Evolutionary conservation across 352 stramenopile genomes (phyloP), one percentile per base, ranked within the genome.

Genomic region (Saprolegnia diclina): DNA sequence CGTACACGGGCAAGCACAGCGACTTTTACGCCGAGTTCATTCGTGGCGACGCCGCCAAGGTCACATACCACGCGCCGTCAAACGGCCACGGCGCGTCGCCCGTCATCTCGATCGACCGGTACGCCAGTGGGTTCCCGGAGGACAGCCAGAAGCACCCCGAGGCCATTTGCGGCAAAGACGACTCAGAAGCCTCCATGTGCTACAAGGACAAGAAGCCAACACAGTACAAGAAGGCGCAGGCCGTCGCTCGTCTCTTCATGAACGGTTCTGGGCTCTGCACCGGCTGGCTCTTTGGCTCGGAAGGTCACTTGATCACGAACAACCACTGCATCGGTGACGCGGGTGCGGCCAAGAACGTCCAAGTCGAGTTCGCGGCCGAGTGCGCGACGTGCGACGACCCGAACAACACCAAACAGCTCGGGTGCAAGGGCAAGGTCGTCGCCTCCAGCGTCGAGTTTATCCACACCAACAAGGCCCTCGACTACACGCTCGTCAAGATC

Each of bases 341-440:
- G 11, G 56, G 50, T 18, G 42, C 4, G 73, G 32, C 64, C 73
- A 29, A 35, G 13, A 69, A 78, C n/a, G 70, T 72, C 10, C 56
- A 72, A 0, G 78, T 87, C 14, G 75, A 83, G 26, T 88, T 91
- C 50, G 83, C 83, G 73, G 81, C 78, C 18, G 83, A 91, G 64
- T 78, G 76, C 4, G 77, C 76, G 56, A 76, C 52, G 9, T 88
- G 79, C 72, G 61, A 71, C 13, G 73, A 77, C 19, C n/a, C 32
- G 21, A 72, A 75, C 5, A 77, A 63, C 21, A 77, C 72, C 24
- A 79, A 77, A 19, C 66, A 80, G 63, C 71, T 74, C 22, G 64
- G 66, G 13, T 67, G 61, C 40, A 16, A 22, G 32, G 81, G 83
- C 3, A 67, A 77, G 57, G 74, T 88, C 29, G 78, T 83, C 42